These are phyloP conservation scores for Erythrophleum ivorense DNA, from an alignment of 331 rosid species.

Conservation along the genomic window DNA sequence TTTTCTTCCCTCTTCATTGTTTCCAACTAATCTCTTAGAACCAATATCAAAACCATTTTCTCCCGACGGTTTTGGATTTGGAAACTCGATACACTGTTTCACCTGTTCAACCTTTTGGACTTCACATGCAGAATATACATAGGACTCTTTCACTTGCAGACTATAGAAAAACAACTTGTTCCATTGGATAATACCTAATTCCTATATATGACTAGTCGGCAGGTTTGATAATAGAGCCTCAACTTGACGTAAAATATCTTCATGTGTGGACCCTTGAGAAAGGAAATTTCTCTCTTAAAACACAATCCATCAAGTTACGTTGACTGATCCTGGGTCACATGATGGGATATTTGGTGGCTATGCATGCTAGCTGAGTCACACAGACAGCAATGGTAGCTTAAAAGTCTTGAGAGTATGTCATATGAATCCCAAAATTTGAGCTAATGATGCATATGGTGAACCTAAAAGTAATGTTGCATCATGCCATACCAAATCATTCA, in stretches of 20 bases:
- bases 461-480: neutral
- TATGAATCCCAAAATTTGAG: neutral
- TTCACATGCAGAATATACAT: neutral
- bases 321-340: neutral
- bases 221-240: constrained; percentile 3
- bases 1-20: too few species aligned
- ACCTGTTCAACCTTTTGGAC: constrained; percentile 15
- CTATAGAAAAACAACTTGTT: neutral
- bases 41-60: too few species aligned
- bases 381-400: neutral
- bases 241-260: neutral
- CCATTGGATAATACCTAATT: neutral
- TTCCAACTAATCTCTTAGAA: too few species aligned
- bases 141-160: neutral
- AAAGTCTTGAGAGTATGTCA: neutral
- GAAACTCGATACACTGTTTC: neutral
- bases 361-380: neutral
- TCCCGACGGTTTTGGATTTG: neutral
- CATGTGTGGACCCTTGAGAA: constrained; percentile 3
- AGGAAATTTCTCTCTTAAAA: constrained; percentile 14
- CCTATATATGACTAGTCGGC: neutral
- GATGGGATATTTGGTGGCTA: constrained; percentile 23
- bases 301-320: neutral
- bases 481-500: too few species aligned
- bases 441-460: neutral